A percentile compares a stretch with the other conserved stretches of the same genome.
Conservation (phyloP, 2,329 filamentous ascomycete genomes). For the Calonectria crousiana region DNA sequence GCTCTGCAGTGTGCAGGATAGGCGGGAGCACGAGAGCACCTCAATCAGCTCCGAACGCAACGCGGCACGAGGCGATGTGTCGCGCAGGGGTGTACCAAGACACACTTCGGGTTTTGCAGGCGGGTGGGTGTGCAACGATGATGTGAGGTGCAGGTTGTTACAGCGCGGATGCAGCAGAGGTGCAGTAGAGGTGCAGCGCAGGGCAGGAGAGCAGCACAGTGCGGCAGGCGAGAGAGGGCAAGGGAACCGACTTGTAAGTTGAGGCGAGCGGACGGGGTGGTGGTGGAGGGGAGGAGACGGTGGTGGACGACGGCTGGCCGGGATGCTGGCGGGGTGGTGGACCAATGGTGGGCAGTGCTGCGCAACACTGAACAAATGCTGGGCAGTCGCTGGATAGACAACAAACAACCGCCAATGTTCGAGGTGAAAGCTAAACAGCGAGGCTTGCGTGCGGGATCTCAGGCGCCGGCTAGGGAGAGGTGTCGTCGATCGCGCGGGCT, state of each 20-base stretch:
- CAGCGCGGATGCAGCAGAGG: conserved; percentile 9
- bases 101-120: conserved; percentile 32
- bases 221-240: conserved; percentile 14
- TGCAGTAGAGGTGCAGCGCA: conserved; percentile 19
- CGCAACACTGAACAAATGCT: conserved; percentile 16
- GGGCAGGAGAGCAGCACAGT: conserved; percentile 8
- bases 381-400: conserved; percentile 2
- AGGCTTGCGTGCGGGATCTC: conserved; percentile 7
- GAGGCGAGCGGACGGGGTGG: conserved; percentile 10
- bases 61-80: conserved; percentile 38
- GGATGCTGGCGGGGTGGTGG: conserved; percentile 27
- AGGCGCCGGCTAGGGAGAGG: conserved; percentile 8
- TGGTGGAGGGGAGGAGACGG: conserved; percentile 1
- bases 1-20: conserved; percentile 32
- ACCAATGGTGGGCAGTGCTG: conserved; percentile 22
- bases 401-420: background rate
- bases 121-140: conserved; percentile 34
- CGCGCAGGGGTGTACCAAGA: conserved; percentile 37
- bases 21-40: conserved; percentile 29
- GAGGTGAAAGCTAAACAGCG: conserved; percentile 8
- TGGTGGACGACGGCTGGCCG: conserved; percentile 5
- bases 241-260: conserved; percentile 17
- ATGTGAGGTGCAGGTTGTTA: conserved; percentile 33
- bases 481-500: background rate
- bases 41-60: conserved; percentile 30